Evolutionary conservation across 805 yeast genomes (phyloP).

Genomic region (Candida sphagnicola): DNA sequence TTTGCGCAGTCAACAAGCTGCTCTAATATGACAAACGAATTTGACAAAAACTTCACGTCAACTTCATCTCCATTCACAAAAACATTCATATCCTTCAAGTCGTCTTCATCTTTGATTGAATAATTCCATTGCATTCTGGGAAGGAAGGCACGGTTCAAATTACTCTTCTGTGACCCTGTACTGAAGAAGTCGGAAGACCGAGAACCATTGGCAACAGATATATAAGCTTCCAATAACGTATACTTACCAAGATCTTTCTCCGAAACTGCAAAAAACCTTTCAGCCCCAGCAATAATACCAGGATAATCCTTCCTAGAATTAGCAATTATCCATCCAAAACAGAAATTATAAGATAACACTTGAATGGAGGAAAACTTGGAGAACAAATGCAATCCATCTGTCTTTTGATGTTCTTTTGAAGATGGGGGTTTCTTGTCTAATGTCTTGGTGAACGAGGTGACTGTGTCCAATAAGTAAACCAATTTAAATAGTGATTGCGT

Average conservation of each 20-base stretch:
- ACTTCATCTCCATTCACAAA: slow-evolving; percentile 63
- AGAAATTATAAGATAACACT: slow-evolving; percentile 58
- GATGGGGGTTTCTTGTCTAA: slow-evolving; percentile 3
- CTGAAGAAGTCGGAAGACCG: slow-evolving; percentile 48
- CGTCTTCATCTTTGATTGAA: slow-evolving; percentile 24
- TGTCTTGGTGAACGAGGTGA: slow-evolving; percentile 5
- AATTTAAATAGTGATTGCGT: slow-evolving; percentile 45
- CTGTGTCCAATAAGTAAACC: slow-evolving; percentile 27
- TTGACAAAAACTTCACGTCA: slow-evolving; percentile 61
- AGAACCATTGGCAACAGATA: slow-evolving; percentile 67
- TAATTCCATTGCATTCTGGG: slow-evolving; percentile 65
- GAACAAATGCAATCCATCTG: not conserved
- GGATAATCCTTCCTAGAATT: slow-evolving; percentile 43
- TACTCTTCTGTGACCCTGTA: slow-evolving; percentile 39
- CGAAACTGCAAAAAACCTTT: slow-evolving; percentile 62
- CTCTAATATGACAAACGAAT: slow-evolving; percentile 53
- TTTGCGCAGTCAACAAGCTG: slow-evolving; percentile 45
- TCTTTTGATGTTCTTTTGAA: not conserved
- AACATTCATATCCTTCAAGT: slow-evolving; percentile 39
- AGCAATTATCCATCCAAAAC: slow-evolving; percentile 79
- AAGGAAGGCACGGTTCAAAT: slow-evolving; percentile 60
- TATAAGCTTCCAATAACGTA: slow-evolving; percentile 62
- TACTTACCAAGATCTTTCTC: slow-evolving; percentile 63
- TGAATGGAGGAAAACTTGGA: slow-evolving; percentile 49
- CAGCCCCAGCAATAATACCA: slow-evolving; percentile 79